A percentile compares a stretch with the other conserved stretches of the same genome.
Conservation (phyloP, 805 yeast genomes). For the Candida odintsovae region DNA sequence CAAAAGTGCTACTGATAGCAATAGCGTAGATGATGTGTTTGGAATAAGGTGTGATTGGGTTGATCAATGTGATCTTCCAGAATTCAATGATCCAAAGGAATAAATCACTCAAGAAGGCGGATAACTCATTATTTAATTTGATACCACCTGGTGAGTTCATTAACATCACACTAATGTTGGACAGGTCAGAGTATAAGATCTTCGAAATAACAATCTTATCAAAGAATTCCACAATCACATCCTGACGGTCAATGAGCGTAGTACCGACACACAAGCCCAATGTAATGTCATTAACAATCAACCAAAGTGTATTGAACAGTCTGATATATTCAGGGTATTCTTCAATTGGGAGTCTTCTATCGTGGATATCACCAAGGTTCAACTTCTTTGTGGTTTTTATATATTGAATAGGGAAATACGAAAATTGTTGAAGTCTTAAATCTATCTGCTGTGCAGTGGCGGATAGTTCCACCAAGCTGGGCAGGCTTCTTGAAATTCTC, state of each 20-base stretch:
- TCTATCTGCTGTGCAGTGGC: conserved; percentile 77
- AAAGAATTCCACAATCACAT: conserved; percentile 22
- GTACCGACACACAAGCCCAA: conserved; percentile 62
- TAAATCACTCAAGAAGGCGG: conserved; percentile 79
- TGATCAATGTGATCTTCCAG: conserved; percentile 39
- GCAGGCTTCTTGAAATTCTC: conserved; percentile 13
- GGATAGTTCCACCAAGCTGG: conserved; percentile 37
- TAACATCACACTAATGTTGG: conserved; percentile 57
- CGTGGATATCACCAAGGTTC: conserved; percentile 20
- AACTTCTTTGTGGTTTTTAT: conserved; percentile 37
- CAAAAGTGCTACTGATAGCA: conserved; percentile 39
- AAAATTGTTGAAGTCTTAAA: conserved; percentile 65
- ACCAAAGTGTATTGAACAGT: conserved; percentile 85
- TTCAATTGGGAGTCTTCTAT: conserved; percentile 33
- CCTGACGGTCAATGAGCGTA: conserved; percentile 34
- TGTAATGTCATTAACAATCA: conserved; percentile 74
- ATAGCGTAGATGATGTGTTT: conserved; percentile 30
- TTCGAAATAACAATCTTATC: conserved; percentile 29
- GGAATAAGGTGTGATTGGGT: conserved; percentile 24
- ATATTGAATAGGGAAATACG: conserved; percentile 77
- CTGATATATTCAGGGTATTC: conserved; percentile 61
- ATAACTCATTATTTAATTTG: conserved; percentile 81
- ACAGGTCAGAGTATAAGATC: conserved; percentile 40
- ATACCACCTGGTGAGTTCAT: conserved; percentile 92
- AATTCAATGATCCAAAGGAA: conserved; percentile 78